Conservation (phyloP, 2,329 filamentous ascomycete genomes). For the Paraphoma sp. region DNA sequence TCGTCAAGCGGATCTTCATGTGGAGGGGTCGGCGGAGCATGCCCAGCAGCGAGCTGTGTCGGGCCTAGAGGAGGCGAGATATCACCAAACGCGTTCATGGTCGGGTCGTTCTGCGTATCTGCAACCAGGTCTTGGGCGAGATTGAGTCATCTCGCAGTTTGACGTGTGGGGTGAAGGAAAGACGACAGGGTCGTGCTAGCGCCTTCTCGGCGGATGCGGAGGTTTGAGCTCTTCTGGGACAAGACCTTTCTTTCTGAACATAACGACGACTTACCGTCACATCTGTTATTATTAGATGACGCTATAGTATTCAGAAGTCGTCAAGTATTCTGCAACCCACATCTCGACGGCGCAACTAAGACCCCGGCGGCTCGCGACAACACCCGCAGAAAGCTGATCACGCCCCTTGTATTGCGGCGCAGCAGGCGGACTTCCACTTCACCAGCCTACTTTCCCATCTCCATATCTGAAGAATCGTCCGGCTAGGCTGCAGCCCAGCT, state of each 20-base stretch:
- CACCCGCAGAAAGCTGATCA: no score
- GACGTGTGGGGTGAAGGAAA: slow-evolving; percentile 13
- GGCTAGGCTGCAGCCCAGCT: neutral
- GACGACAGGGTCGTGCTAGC: slow-evolving; percentile 18
- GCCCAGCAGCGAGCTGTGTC: slow-evolving; percentile 35
- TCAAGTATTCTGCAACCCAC: no score
- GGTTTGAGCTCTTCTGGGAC: slow-evolving; percentile 18
- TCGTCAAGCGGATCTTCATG: slow-evolving; percentile 51
- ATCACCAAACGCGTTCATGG: slow-evolving; percentile 27
- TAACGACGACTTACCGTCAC: no score
- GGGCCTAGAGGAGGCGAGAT: slow-evolving; percentile 34
- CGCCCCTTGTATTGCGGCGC: neutral
- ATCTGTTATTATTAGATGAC: no score
- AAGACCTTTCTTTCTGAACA: neutral
- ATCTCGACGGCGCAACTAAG: no score
- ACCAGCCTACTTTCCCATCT: neutral
- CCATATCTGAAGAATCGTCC: no score
- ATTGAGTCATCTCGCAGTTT: slow-evolving; percentile 17
- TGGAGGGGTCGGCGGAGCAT: slow-evolving; percentile 42
- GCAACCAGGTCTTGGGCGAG: neutral
- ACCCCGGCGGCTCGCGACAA: no score
- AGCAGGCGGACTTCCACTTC: slow-evolving; percentile 1
- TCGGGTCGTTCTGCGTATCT: neutral
- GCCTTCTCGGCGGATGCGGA: slow-evolving; percentile 21
- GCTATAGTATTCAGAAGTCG: no score